Conservation (phyloP, 176 grass and related monocot genomes). For the Carex myosuroides region DNA sequence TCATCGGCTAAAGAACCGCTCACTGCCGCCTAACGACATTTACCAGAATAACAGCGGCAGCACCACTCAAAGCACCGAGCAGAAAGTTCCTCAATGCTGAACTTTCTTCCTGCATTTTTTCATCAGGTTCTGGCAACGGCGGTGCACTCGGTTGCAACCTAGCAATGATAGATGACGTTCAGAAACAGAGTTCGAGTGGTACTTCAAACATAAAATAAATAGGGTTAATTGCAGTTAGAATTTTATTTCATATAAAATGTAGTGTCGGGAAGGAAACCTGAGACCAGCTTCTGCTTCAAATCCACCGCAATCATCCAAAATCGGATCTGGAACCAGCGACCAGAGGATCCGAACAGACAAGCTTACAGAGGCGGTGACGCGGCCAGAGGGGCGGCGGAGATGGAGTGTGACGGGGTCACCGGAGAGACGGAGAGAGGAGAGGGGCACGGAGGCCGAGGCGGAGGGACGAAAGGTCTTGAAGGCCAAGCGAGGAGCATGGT, state of each 20-base stretch:
- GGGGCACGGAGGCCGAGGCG: not conserved
- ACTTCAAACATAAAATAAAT: no score
- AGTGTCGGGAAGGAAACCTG: not conserved
- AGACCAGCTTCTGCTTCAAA: not conserved
- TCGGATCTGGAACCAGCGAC: slow-evolving; percentile 9
- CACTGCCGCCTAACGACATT: not conserved
- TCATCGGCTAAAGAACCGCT: not conserved
- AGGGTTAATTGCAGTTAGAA: no score
- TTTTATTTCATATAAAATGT: no score
- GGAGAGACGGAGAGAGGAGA: slow-evolving; percentile 13
- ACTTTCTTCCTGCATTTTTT: not conserved
- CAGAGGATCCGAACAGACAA: slow-evolving; percentile 23
- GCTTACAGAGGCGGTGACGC: not conserved
- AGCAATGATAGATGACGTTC: not conserved
- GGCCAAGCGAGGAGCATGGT: slow-evolving; percentile 18
- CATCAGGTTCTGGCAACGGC: not conserved
- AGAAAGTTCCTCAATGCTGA: slow-evolving; percentile 23
- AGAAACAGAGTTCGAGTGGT: not conserved
- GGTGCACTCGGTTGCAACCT: slow-evolving; percentile 22
- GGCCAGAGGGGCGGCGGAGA: slow-evolving; percentile 28
- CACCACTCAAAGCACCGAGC: slow-evolving; percentile 28
- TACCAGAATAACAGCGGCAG: not conserved
- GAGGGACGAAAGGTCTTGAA: not conserved
- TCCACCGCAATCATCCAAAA: not conserved
- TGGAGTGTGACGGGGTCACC: slow-evolving; percentile 7